These are phyloP conservation scores for Seiridium cupressi DNA, from an alignment of 2,329 filamentous ascomycete genomes.

Conservation along the genomic window DNA sequence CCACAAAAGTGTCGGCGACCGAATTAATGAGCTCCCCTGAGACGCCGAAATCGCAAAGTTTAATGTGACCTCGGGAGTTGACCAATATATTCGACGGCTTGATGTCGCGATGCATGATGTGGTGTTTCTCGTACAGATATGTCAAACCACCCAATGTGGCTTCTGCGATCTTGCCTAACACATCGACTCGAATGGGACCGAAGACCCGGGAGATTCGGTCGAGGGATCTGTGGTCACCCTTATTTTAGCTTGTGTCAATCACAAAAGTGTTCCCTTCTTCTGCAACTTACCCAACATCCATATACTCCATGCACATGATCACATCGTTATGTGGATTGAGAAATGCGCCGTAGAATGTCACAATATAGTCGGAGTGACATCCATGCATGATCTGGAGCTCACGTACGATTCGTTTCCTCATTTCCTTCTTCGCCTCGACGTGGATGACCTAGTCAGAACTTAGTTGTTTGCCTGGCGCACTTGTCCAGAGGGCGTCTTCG, in stretches of 20 bases:
- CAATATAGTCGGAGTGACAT: constrained; percentile 94
- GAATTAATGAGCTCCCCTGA: constrained; percentile 97
- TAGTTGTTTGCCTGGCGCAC: not conserved
- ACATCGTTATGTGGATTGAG: constrained; percentile 96
- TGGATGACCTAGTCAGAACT: constrained; percentile 75
- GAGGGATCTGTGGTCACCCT: constrained; percentile 62
- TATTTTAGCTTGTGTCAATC: constrained; percentile 18
- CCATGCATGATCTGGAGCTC: constrained; percentile 98
- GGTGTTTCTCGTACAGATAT: constrained; percentile 92
- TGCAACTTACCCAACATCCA: constrained; percentile 87
- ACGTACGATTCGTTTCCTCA: constrained; percentile 93
- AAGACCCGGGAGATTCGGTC: constrained; percentile 94
- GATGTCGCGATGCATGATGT: constrained; percentile 99
- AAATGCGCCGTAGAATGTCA: constrained; percentile 97
- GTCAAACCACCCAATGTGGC: constrained; percentile 89
- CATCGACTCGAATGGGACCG: constrained; percentile 91
- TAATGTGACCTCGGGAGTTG: constrained; percentile 92
- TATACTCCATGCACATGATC: constrained; percentile 99
- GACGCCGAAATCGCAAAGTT: constrained; percentile 98
- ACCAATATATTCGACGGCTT: constrained; percentile 97
- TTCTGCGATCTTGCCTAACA: constrained; percentile 96
- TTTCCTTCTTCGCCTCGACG: constrained; percentile 95
- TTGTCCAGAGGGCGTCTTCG: constrained; percentile 16
- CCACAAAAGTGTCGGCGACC: constrained; percentile 96
- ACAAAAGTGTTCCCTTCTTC: not conserved